Conservation (phyloP, 352 stramenopile species). For the Aphanomyces euteiches region DNA sequence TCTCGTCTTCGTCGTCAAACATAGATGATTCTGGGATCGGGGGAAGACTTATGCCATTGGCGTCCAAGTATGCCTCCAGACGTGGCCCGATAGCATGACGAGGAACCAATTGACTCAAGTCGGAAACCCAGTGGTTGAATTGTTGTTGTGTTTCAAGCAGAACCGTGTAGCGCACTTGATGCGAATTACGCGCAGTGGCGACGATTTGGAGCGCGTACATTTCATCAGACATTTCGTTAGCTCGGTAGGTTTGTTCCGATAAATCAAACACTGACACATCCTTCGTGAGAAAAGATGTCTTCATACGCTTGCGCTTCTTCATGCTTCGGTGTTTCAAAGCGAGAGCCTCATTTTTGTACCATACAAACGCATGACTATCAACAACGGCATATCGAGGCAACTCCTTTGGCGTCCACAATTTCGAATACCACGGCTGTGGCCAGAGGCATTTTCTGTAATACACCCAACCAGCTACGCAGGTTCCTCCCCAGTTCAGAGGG, state of each 20-base stretch:
- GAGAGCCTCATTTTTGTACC: constrained; percentile 78
- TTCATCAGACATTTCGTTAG: constrained; percentile 70
- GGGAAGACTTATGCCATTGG: constrained; percentile 60
- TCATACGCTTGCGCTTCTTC: constrained; percentile 73
- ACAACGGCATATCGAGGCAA: constrained; percentile 80
- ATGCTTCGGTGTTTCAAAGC: constrained; percentile 77
- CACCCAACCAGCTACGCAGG: constrained; percentile 78
- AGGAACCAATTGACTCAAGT: constrained; percentile 67
- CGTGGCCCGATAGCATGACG: constrained; percentile 59
- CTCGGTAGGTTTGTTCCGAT: constrained; percentile 67
- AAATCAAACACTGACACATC: constrained; percentile 63
- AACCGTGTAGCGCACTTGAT: constrained; percentile 67
- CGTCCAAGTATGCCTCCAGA: constrained; percentile 56
- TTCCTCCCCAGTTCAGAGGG: constrained; percentile 68
- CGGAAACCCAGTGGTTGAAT: constrained; percentile 72
- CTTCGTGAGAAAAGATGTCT: constrained; percentile 73
- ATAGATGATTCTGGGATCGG: neutral
- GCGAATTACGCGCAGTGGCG: constrained; percentile 48
- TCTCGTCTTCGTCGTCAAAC: constrained; percentile 8
- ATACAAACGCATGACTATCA: constrained; percentile 66
- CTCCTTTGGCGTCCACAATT: constrained; percentile 40
- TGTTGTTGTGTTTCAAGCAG: constrained; percentile 67
- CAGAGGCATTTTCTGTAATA: constrained; percentile 78
- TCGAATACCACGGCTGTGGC: constrained; percentile 36
- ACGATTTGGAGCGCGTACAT: constrained; percentile 76